These are phyloP conservation scores for Articulospora tetracladia DNA, from an alignment of 495 filamentous ascomycete genomes.

Conservation along the genomic window DNA sequence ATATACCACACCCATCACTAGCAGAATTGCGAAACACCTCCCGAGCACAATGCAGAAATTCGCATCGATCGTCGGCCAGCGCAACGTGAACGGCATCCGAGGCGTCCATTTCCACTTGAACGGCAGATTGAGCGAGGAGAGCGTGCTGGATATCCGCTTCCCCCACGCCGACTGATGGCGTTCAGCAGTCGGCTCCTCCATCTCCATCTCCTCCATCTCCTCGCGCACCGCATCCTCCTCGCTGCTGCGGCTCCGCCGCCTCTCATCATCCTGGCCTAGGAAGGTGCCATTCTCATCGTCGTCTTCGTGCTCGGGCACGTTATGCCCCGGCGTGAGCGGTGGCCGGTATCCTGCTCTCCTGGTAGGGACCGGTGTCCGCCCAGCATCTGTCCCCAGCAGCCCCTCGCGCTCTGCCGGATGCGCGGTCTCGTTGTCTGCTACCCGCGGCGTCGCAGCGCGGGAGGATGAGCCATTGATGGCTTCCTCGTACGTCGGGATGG, in stretches of 20 bases:
- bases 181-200: conserved; percentile 59
- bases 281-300: conserved; percentile 19
- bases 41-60: conserved; percentile 56
- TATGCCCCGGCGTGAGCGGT: conserved; percentile 19
- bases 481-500: conserved; percentile 95
- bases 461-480: conserved; percentile 44
- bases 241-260: conserved; percentile 32
- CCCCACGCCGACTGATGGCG: conserved; percentile 37
- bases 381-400: conserved; percentile 18
- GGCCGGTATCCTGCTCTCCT: conserved; percentile 52
- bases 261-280: conserved; percentile 11
- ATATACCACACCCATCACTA: conserved; percentile 75
- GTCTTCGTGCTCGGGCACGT: conserved; percentile 47
- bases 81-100: conserved; percentile 17
- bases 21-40: conserved; percentile 66
- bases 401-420: conserved; percentile 31
- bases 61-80: conserved; percentile 24
- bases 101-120: conserved; percentile 20
- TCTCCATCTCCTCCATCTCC: conserved; percentile 88
- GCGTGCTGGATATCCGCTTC: conserved; percentile 45
- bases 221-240: conserved; percentile 60
- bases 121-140: conserved; percentile 28
- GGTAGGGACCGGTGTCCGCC: conserved; percentile 68
- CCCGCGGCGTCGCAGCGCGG: conserved; percentile 8
- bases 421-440: conserved; percentile 24